These are phyloP conservation scores for Saraca asoca DNA, from an alignment of 331 rosid species.

Conservation along the genomic window DNA sequence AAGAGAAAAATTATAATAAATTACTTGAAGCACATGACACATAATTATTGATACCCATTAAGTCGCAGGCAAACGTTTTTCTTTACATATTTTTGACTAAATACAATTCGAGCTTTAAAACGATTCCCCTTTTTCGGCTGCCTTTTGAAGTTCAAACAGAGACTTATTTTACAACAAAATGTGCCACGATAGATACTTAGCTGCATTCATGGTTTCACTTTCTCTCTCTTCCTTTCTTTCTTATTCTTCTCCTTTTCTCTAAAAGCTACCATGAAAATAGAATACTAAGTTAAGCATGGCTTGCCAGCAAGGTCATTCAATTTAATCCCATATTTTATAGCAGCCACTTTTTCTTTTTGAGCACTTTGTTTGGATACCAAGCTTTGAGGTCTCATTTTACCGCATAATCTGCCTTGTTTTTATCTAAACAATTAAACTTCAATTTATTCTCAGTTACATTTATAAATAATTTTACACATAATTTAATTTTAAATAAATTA, in stretches of 20 bases:
- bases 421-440: slow-evolving; percentile 18
- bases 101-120: neutral
- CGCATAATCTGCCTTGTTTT: slow-evolving; percentile 37
- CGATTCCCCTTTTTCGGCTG: neutral
- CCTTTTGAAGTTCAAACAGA: neutral
- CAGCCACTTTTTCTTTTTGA: slow-evolving; percentile 6
- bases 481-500: too few relatives aligned
- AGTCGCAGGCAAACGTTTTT: neutral
- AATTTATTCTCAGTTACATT: too few relatives aligned
- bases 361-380: slow-evolving; percentile 35
- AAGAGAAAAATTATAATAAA: neutral
- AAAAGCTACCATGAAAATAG: slow-evolving; percentile 12
- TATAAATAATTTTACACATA: too few relatives aligned
- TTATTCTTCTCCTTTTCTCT: neutral
- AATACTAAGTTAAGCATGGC: slow-evolving; percentile 31
- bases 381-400: slow-evolving; percentile 21
- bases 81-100: too few relatives aligned
- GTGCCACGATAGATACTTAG: slow-evolving; percentile 11
- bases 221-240: neutral
- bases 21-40: neutral
- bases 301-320: slow-evolving; percentile 24
- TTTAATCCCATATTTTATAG: neutral
- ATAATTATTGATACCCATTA: neutral
- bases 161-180: neutral
- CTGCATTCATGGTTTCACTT: slow-evolving; percentile 18